Conservation (phyloP, 169 alveolate genomes). For the Cryptosporidium viatorum region DNA sequence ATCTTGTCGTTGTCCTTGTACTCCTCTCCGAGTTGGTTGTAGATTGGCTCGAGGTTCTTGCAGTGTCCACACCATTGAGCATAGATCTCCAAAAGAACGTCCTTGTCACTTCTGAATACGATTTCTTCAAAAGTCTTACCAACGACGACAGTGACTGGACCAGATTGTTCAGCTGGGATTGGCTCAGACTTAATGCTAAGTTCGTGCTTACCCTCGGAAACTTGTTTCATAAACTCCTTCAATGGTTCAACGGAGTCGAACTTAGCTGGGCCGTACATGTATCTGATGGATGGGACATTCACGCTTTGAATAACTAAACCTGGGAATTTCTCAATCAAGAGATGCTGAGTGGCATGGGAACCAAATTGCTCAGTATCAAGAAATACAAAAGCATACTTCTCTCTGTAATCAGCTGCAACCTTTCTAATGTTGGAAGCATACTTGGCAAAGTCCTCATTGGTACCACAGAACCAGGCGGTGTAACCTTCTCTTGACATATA, state of each 20-base stretch:
- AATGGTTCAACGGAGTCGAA: slow-evolving; percentile 77
- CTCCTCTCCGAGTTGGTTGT: slow-evolving; percentile 80
- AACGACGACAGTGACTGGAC: slow-evolving; percentile 86
- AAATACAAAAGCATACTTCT: slow-evolving; percentile 78
- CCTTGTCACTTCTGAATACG: slow-evolving; percentile 87
- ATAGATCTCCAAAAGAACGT: slow-evolving; percentile 93
- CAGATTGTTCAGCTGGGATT: slow-evolving; percentile 87
- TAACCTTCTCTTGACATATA: slow-evolving; percentile 77
- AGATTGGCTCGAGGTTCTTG: slow-evolving; percentile 90
- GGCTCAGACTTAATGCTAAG: slow-evolving; percentile 90
- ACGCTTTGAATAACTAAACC: slow-evolving; percentile 78
- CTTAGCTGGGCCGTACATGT: slow-evolving; percentile 72
- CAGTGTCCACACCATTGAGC: slow-evolving; percentile 99
- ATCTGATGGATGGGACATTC: slow-evolving; percentile 72
- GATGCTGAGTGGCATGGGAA: slow-evolving; percentile 80
- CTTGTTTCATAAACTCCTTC: slow-evolving; percentile 84
- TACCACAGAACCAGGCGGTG: slow-evolving; percentile 80
- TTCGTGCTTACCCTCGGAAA: slow-evolving; percentile 84
- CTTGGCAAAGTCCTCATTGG: slow-evolving; percentile 77
- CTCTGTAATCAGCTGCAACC: slow-evolving; percentile 77
- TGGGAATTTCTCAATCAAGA: slow-evolving; percentile 78
- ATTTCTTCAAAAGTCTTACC: slow-evolving; percentile 85
- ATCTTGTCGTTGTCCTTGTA: slow-evolving; percentile 82
- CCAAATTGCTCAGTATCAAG: slow-evolving; percentile 79
- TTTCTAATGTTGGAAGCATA: slow-evolving; percentile 72